Conservation (phyloP, 2,329 filamentous ascomycete species). For the Hawksworthiomyces lignivorus region DNA sequence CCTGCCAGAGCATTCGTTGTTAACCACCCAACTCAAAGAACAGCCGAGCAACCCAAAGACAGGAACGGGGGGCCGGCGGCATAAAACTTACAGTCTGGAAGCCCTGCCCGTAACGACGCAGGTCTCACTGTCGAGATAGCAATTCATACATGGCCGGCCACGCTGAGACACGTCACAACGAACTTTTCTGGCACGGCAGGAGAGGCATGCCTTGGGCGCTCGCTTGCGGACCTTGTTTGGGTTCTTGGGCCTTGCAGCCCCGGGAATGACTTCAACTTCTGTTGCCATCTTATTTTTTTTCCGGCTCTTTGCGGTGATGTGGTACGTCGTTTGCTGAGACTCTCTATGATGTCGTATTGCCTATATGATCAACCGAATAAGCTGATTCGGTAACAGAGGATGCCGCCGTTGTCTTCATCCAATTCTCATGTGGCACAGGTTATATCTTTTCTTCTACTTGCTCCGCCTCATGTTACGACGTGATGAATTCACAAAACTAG, state of each 20-base stretch:
- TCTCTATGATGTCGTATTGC: no score
- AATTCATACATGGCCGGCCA: conserved; percentile 44
- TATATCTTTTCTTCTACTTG: no score
- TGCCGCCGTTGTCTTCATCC: no score
- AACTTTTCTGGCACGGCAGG: conserved; percentile 44
- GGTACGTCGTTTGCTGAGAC: no score
- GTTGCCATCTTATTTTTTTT: neutral
- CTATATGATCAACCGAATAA: no score
- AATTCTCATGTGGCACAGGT: no score
- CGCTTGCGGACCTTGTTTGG: conserved; percentile 40
- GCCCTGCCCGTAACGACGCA: conserved; percentile 20
- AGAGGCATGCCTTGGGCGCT: conserved; percentile 42
- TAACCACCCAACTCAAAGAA: no score
- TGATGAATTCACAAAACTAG: no score
- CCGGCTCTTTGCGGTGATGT: neutral
- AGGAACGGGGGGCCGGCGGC: no score
- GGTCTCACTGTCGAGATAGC: conserved; percentile 40
- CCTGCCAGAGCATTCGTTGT: neutral
- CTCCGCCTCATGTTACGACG: no score
- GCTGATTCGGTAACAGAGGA: no score
- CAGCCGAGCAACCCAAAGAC: no score
- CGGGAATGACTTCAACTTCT: conserved; percentile 23
- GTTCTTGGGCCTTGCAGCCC: conserved; percentile 33
- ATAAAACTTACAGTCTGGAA: conserved; percentile 8
- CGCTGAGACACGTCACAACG: conserved; percentile 40